Evolutionary conservation across 192 early-diverging fungal genomes (phyloP).

Genomic region (Allomyces macrogynus): DNA sequence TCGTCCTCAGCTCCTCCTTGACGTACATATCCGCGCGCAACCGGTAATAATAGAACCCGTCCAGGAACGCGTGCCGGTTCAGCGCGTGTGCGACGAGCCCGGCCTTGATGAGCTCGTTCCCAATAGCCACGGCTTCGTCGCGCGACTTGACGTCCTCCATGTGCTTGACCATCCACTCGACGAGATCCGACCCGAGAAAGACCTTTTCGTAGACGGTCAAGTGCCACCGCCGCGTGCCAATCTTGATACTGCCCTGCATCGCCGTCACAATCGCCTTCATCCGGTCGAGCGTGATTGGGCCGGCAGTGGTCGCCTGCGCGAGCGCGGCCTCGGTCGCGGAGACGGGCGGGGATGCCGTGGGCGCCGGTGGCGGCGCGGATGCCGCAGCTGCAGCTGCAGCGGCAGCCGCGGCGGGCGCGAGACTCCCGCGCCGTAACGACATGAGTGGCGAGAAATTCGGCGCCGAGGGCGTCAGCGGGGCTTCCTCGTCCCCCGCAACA

Average conservation of each 20-base stretch:
- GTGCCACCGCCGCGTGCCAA: slow-evolving; percentile 74
- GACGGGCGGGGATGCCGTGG: not conserved
- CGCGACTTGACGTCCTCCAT: slow-evolving; percentile 56
- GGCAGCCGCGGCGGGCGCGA: not conserved
- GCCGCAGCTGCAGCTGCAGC: too few species aligned
- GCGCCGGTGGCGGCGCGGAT: too few species aligned
- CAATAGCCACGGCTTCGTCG: slow-evolving; percentile 54
- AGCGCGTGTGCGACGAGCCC: slow-evolving; percentile 47
- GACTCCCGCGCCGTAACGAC: not conserved
- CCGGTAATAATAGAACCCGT: slow-evolving; percentile 78
- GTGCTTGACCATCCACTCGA: slow-evolving; percentile 67
- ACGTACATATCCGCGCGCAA: slow-evolving; percentile 21
- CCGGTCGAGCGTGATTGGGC: slow-evolving; percentile 4
- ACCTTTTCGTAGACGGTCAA: slow-evolving; percentile 42
- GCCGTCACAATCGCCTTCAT: slow-evolving; percentile 15
- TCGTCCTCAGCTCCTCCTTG: too few species aligned
- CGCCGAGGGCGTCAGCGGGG: not conserved
- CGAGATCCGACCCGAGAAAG: slow-evolving; percentile 63
- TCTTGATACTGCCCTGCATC: slow-evolving; percentile 47
- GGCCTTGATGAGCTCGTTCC: slow-evolving; percentile 50
- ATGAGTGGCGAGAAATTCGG: not conserved
- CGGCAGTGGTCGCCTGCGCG: not conserved
- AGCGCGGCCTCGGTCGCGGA: slow-evolving; percentile 2
- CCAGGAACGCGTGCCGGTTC: slow-evolving; percentile 49
- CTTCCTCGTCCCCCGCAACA: not conserved